Percentiles rank a stretch among this genome's conserved stretches.
These are phyloP conservation scores for Leucocoprinus leucothites DNA, from an alignment of 768 basidiomycete species.

Conservation along the genomic window DNA sequence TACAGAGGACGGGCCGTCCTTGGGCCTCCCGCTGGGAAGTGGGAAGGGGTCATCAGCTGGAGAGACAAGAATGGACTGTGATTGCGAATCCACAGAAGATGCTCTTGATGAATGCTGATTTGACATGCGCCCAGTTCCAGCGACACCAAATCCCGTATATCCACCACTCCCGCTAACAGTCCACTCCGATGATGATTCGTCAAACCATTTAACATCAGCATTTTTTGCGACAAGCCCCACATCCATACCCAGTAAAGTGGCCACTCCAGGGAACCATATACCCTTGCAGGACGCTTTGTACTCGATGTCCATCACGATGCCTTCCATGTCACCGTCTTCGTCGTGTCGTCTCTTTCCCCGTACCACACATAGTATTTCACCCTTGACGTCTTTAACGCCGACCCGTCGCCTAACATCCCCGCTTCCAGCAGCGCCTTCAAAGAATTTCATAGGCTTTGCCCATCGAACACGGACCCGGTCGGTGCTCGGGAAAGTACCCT, in stretches of 20 bases:
- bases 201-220: constrained; percentile 67
- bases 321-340: constrained; percentile 39
- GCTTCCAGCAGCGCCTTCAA: constrained; percentile 38
- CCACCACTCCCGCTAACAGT: constrained; percentile 58
- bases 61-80: constrained; percentile 20
- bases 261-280: constrained; percentile 81
- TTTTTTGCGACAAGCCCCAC: constrained; percentile 65
- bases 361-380: constrained; percentile 62
- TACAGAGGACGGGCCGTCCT: constrained; percentile 41
- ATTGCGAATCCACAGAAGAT: constrained; percentile 45
- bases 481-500: constrained; percentile 75
- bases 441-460: constrained; percentile 59
- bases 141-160: constrained; percentile 70
- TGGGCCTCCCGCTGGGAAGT: constrained; percentile 21
- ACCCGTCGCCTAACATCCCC: constrained; percentile 61
- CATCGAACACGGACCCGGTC: constrained; percentile 76
- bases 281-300: constrained; percentile 75
- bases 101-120: constrained; percentile 35
- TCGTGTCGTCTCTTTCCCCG: constrained; percentile 44
- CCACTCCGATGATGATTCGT: constrained; percentile 53
- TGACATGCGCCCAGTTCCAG: constrained; percentile 30
- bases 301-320: constrained; percentile 61
- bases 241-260: constrained; percentile 77
- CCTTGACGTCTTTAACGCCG: constrained; percentile 65
- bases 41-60: constrained; percentile 17